Conservation (phyloP, 2,329 filamentous ascomycete genomes). For the Volutella citrinella region DNA sequence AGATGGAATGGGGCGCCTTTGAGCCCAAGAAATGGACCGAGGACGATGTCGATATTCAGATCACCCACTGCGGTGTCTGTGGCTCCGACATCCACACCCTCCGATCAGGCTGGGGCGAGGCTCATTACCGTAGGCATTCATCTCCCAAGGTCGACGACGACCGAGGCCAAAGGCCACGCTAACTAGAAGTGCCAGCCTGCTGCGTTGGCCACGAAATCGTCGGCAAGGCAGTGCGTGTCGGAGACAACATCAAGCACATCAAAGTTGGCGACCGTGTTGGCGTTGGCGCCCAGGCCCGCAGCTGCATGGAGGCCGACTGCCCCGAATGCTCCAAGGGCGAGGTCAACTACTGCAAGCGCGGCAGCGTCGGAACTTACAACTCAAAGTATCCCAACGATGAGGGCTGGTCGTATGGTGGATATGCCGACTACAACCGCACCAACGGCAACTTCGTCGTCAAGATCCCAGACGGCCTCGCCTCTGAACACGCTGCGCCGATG, state of each 20-base stretch:
- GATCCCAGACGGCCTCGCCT: background rate
- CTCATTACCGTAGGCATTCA: constrained; percentile 34
- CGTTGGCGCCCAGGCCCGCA: constrained; percentile 57
- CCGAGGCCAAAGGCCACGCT: constrained; percentile 3
- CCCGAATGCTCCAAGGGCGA: constrained; percentile 37
- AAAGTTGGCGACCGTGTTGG: constrained; percentile 61
- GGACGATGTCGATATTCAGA: constrained; percentile 60
- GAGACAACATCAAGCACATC: constrained; percentile 45
- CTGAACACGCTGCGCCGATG: background rate
- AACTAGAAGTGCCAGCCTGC: constrained; percentile 33
- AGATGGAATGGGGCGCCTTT: constrained; percentile 52
- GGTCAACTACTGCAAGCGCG: constrained; percentile 38
- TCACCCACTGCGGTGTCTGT: constrained; percentile 64
- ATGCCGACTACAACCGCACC: background rate
- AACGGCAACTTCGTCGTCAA: background rate
- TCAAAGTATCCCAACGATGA: constrained; percentile 45
- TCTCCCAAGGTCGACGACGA: background rate
- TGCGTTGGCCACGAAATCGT: constrained; percentile 66
- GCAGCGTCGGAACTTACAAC: constrained; percentile 50
- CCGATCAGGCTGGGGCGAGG: constrained; percentile 46
- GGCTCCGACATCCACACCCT: constrained; percentile 58
- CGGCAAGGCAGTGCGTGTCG: constrained; percentile 53
- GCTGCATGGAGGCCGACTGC: constrained; percentile 46
- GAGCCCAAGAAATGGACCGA: constrained; percentile 63
- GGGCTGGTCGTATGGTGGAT: background rate